phyloP scores from a whole-genome alignment of 805 yeast genomes.

The Lipomyces chichibuensis region DNA sequence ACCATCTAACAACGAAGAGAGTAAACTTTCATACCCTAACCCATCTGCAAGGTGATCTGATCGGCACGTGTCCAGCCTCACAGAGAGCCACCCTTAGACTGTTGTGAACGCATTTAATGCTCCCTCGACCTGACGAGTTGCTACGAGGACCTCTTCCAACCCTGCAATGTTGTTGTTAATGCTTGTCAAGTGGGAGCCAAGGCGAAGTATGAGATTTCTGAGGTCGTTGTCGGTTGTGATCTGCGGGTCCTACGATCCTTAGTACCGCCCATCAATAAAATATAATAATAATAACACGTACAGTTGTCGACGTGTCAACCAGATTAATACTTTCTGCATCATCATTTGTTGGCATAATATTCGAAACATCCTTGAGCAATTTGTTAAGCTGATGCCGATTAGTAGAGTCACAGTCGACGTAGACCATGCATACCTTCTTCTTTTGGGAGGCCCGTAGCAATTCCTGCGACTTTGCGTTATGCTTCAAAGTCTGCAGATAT shows the following conservation, averaged over 20 bases:
- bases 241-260: conserved; percentile 13
- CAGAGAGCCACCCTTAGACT: too few relatives aligned
- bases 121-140: conserved; percentile 14
- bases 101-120: neutral
- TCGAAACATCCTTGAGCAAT: conserved; percentile 9
- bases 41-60: neutral
- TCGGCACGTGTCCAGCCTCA: neutral
- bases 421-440: conserved; percentile 20
- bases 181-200: conserved; percentile 17
- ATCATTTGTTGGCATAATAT: conserved; percentile 5
- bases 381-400: conserved; percentile 10
- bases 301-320: neutral
- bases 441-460: conserved; percentile 19
- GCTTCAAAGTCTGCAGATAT: conserved; percentile 20
- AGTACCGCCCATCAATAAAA: neutral
- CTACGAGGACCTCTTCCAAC: conserved; percentile 18
- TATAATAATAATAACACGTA: neutral
- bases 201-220: conserved; percentile 13
- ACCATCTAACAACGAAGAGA: neutral
- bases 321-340: conserved; percentile 21
- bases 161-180: conserved; percentile 20
- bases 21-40: neutral
- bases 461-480: conserved; percentile 27
- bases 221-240: conserved; percentile 14
- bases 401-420: neutral